Base-by-base conservation (phyloP, 2,329 filamentous ascomycete species). In the Aspergillus costaricaensis region DNA sequence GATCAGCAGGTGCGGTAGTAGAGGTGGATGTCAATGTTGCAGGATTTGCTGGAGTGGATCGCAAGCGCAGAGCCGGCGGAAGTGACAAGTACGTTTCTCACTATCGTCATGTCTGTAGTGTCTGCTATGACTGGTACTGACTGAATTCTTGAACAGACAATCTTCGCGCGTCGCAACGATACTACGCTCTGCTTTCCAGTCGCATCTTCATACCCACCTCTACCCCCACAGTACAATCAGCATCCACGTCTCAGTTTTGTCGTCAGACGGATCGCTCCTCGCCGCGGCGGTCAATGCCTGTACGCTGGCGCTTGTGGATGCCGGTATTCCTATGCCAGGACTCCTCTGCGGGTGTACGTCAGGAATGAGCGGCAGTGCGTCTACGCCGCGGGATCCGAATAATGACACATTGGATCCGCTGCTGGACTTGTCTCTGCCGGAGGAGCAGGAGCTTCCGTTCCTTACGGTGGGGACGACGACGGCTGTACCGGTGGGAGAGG, bases 301-400 rank as follows among this genome's bases (percentile, higher is more conserved):
- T 0, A 96, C 94, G 0, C 86, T 99, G 12, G 95, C 95, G 0
- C 86, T 98, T 21, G 89, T 98, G 63, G 95, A 99, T 74, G 95
- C 95, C 0, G 95, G 95, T 55, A 89, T 99, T 19, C 95, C 95
- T 23, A 97, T 98, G 93, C 87, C 88, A 2, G 92, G 96, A 73
- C 96, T 97, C 73, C 85, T 98, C 2, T 88, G 88, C 21, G 92
- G 93, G 5, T 96, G 91, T 77, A 96, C 93, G 0, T 91, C 92
- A 0, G 95, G 93, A 4, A 91, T 79, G 72, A 79, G 89, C 14
- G 77, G 77, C 5, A 76, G 74, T 57, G 77, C 77, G 14, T 78
- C 76, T 25, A 79, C 76, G 4, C 75, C 76, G 5, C 72, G 71
- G 10, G 73, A 78, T 50, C 71, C 73, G n/a, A 67, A 71, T 19